These are phyloP conservation scores for Suhomyces vadensis DNA, from an alignment of 805 yeast species.

Conservation along the genomic window DNA sequence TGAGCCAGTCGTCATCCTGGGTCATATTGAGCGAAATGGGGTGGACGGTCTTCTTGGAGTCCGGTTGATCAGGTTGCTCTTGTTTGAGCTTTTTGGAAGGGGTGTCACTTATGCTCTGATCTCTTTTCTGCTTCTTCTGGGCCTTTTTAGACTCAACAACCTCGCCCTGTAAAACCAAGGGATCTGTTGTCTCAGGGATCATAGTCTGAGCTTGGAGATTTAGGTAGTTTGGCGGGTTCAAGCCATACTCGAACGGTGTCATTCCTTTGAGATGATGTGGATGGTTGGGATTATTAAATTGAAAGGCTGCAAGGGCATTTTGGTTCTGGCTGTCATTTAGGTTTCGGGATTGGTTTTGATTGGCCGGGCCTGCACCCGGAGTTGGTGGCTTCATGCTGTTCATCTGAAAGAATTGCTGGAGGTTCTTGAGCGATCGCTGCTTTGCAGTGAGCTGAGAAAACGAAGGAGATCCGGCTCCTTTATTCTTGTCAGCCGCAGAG, in stretches of 20 bases:
- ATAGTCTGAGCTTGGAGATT: conserved; percentile 10
- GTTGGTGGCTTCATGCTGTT: not conserved
- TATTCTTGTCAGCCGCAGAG: conserved; percentile 9
- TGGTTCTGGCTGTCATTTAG: not conserved
- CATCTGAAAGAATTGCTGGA: conserved; percentile 15
- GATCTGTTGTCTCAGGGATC: conserved; percentile 3
- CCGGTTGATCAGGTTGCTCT: not conserved
- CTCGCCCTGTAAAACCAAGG: conserved; percentile 5
- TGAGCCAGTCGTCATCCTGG: conserved; percentile 59
- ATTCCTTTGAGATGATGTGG: conserved; percentile 43
- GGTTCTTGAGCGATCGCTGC: conserved; percentile 13
- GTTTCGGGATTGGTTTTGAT: not conserved
- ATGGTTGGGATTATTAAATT: conserved; percentile 37
- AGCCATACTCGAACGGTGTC: conserved; percentile 37
- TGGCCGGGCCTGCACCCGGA: not conserved
- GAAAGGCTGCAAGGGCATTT: conserved; percentile 18
- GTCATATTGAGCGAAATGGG: conserved; percentile 10
- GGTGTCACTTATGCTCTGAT: not conserved
- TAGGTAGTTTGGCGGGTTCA: conserved; percentile 23
- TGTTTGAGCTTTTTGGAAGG: conserved; percentile 8
- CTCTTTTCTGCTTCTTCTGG: not conserved
- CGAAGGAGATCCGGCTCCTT: conserved; percentile 9
- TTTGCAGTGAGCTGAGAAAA: conserved; percentile 8
- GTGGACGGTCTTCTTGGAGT: conserved; percentile 3
- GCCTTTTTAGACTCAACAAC: conserved; percentile 3